phyloP scores from a whole-genome alignment of 805 yeast species.

The Wickerhamiella sorbophila region DNA sequence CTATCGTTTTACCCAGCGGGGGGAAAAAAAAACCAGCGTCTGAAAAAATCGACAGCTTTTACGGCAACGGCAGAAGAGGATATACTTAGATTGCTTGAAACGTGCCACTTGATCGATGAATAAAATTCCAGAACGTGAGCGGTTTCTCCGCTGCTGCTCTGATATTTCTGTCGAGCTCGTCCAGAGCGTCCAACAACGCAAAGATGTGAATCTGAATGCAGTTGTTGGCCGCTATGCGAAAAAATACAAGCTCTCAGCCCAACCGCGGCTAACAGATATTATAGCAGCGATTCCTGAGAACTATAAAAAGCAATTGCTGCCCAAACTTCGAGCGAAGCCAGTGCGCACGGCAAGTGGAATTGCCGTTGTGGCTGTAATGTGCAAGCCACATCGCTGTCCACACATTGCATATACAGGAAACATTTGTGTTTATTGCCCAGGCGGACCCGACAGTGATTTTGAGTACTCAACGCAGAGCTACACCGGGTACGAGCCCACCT shows the following conservation, averaged over 20 bases:
- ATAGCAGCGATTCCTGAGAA: conserved; percentile 93
- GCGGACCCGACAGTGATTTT: conserved; percentile 97
- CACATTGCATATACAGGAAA: conserved; percentile 98
- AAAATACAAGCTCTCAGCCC: conserved; percentile 79
- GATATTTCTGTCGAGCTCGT: conserved; percentile 82
- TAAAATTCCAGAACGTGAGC: conserved; percentile 79
- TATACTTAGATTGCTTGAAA: too few relatives aligned
- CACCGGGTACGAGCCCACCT: conserved; percentile 97
- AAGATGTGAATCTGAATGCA: conserved; percentile 81
- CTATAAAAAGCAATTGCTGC: conserved; percentile 77
- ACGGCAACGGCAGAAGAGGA: too few relatives aligned
- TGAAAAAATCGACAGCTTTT: not conserved
- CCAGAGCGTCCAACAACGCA: conserved; percentile 54
- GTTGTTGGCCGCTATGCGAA: conserved; percentile 73
- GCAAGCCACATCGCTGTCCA: conserved; percentile 98
- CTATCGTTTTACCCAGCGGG: not conserved
- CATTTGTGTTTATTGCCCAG: conserved; percentile 95
- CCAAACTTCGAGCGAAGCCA: conserved; percentile 95
- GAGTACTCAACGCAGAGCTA: conserved; percentile 97
- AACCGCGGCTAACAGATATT: conserved; percentile 89
- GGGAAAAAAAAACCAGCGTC: not conserved
- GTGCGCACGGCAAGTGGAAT: conserved; percentile 97
- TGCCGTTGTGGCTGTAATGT: conserved; percentile 98
- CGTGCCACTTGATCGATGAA: too few relatives aligned
- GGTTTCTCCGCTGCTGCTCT: conserved; percentile 84